These are phyloP conservation scores for Apiospora koreana DNA, from an alignment of 2,329 filamentous ascomycete genomes.

Conservation along the genomic window DNA sequence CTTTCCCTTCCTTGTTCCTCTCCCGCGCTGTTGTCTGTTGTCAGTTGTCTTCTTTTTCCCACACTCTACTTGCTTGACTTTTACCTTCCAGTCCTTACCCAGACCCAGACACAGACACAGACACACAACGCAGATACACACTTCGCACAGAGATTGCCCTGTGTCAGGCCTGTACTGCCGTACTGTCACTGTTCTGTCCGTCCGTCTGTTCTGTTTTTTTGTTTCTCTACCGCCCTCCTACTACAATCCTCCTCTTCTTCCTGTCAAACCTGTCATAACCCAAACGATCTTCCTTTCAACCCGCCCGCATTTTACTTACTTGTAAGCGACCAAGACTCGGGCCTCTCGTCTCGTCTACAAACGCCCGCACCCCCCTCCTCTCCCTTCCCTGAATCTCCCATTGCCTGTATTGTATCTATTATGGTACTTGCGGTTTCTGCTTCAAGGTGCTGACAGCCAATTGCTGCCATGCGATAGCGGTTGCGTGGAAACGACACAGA, in stretches of 20 bases:
- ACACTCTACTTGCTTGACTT: background rate
- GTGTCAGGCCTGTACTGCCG: constrained; percentile 7
- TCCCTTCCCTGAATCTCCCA: background rate
- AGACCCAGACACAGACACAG: constrained; percentile 11
- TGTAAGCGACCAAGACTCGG: constrained; percentile 2
- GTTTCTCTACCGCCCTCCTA: background rate
- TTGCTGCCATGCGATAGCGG: constrained; percentile 13
- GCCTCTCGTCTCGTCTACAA: background rate
- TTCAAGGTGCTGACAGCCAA: constrained; percentile 12
- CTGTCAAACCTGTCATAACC: constrained; percentile 12
- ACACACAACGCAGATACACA: background rate
- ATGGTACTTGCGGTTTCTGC: constrained; percentile 5
- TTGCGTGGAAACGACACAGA: constrained; percentile 6
- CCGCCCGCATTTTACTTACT: constrained; percentile 10
- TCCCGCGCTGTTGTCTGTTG: background rate
- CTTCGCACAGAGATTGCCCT: constrained; percentile 9
- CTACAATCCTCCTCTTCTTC: background rate
- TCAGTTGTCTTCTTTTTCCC: background rate
- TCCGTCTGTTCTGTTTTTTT: background rate
- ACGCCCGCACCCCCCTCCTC: background rate
- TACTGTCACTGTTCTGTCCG: constrained; percentile 5
- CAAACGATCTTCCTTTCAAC: constrained; percentile 7
- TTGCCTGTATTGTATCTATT: background rate
- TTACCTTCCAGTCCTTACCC: background rate
- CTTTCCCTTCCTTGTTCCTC: constrained; percentile 5